Base-by-base conservation (phyloP, 805 yeast species). In the Candida gorgasii region DNA sequence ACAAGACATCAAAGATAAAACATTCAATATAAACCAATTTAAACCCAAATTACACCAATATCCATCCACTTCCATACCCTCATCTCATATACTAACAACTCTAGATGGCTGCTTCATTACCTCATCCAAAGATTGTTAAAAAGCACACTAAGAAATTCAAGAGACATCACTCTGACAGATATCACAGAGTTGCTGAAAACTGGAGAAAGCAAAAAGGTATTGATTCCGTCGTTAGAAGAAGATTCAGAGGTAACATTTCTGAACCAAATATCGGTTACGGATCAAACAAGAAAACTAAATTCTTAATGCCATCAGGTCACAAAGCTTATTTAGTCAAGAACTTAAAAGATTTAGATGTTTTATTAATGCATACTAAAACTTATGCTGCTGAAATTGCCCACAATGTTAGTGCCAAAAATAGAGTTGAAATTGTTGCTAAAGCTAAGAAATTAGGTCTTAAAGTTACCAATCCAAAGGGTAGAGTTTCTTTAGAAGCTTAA, bases 151-250 rank as follows among this genome's bases (percentile, higher is more conserved):
- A 89, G 84, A 86, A 86, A 84, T 93, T 93, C 87, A 95, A 90
- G 92, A 89, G 99, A 82, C 98, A 92, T 77, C 99, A 93, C 84
- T 89, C 97, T 76, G 99, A 93, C 86, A 89, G 97, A 80, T 92
- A 89, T 80, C 84, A 83, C 84, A 90, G 99, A 80, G 97, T 93
- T 63, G 79, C 88, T 68, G 97, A 89, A 79, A 85, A 84, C 84
- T 95, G 99, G 99, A 93, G 99, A 89, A 92, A 93, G 82, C 99
- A 95, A 80, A 93, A 93, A 88, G 99, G 99, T 93, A 93, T 93
- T 73, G 99, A 93, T 83, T 90, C 98, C 62, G 83, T 89, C 80
- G 97, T 95, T 74, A 93, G 99, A 84, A 92, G 99, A 84, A 86
- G 93, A 83, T 93, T 93, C 96, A 89, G 97, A 85, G 99, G 99